phyloP scores from a whole-genome alignment of 768 basidiomycete genomes.

The Leccinum longicurvipes region DNA sequence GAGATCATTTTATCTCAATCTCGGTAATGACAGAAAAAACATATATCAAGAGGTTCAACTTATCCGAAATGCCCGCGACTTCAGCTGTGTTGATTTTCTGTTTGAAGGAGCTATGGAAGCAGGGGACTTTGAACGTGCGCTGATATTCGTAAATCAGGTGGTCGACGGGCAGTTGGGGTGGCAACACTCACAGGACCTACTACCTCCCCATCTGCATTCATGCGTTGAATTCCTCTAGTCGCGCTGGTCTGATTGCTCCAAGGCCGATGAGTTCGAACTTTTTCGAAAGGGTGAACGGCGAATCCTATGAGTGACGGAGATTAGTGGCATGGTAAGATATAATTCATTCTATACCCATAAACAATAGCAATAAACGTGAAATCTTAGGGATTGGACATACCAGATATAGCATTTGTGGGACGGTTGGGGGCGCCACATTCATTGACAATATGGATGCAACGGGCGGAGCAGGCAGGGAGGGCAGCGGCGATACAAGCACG shows the following conservation, averaged over 20 bases:
- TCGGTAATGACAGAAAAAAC: neutral
- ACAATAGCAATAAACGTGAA: neutral
- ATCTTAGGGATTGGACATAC: constrained; percentile 37
- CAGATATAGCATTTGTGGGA: constrained; percentile 34
- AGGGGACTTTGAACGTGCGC: neutral
- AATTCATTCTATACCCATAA: too few species aligned
- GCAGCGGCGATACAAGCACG: neutral
- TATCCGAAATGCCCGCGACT: neutral
- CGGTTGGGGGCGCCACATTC: constrained; percentile 28
- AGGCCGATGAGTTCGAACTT: neutral
- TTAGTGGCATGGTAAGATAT: neutral
- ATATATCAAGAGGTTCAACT: neutral
- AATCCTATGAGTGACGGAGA: neutral
- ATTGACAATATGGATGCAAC: neutral
- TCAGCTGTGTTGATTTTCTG: neutral
- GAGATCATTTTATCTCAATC: neutral
- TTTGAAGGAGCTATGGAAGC: neutral
- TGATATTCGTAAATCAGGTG: neutral
- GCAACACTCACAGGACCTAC: neutral
- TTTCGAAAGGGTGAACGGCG: too few species aligned
- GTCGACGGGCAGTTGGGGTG: neutral
- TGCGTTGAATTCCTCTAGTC: neutral
- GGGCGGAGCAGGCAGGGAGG: too few species aligned
- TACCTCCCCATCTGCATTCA: neutral
- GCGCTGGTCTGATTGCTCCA: neutral